Conservation (phyloP, 768 basidiomycete species). For the Hirschioporus abietinus region DNA sequence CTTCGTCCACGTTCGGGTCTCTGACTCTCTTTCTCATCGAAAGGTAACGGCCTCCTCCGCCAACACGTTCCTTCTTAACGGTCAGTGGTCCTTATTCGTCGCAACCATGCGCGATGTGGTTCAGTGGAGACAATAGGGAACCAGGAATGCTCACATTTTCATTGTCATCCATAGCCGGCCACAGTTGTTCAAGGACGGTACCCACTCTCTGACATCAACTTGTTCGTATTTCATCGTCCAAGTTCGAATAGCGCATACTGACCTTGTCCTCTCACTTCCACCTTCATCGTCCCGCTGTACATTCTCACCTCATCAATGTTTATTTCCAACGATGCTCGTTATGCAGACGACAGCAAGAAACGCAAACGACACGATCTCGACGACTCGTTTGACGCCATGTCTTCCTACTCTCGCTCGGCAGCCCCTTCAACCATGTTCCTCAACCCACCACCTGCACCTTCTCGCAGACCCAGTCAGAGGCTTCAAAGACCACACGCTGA, state of each 20-base stretch:
- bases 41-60: constrained; percentile 6
- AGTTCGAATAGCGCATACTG: background rate
- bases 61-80: constrained; percentile 4
- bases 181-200: background rate
- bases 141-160: background rate
- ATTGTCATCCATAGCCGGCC: constrained; percentile 3
- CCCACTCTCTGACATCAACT: background rate
- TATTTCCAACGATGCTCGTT: background rate
- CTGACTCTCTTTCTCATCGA: background rate
- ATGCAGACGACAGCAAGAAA: constrained; percentile 4
- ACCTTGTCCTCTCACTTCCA: background rate
- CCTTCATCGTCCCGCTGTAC: background rate
- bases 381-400: constrained; percentile 41
- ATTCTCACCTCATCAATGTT: background rate
- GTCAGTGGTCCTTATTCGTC: background rate
- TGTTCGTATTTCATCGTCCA: background rate
- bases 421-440: constrained; percentile 41
- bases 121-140: background rate
- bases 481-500: constrained; percentile 41
- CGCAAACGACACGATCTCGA: constrained; percentile 9
- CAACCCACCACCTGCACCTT: constrained; percentile 32
- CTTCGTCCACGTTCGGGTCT: background rate
- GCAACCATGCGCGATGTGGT: background rate
- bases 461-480: constrained; percentile 45
- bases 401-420: constrained; percentile 42